Conservation (phyloP, 768 basidiomycete genomes). For the Lactarius akahatsu region DNA sequence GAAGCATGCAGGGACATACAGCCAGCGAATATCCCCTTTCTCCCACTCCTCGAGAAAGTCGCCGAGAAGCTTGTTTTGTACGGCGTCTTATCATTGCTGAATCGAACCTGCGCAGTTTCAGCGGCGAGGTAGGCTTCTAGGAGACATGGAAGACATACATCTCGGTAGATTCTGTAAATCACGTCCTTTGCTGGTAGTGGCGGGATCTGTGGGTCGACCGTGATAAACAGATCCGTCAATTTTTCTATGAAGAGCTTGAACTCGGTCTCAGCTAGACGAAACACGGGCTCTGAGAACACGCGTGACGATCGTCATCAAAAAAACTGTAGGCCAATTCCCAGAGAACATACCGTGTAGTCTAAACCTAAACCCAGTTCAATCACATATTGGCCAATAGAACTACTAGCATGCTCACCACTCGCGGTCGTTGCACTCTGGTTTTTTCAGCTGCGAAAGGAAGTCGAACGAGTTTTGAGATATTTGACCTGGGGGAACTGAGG, state of each 20-base stretch:
- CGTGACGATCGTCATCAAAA: not conserved
- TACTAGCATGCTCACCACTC: slow-evolving; percentile 55
- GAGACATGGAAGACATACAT: slow-evolving; percentile 48
- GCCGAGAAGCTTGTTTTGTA: slow-evolving; percentile 85
- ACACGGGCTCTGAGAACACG: slow-evolving; percentile 61
- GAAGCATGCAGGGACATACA: slow-evolving; percentile 51
- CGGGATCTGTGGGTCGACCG: slow-evolving; percentile 81
- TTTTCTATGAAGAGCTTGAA: slow-evolving; percentile 82
- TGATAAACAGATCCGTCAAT: slow-evolving; percentile 64
- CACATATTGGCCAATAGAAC: not conserved
- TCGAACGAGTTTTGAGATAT: slow-evolving; percentile 84
- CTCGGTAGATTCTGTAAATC: slow-evolving; percentile 90
- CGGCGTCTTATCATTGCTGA: slow-evolving; percentile 93
- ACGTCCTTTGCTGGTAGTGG: slow-evolving; percentile 89
- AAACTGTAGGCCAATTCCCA: not conserved
- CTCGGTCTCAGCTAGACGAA: slow-evolving; percentile 80
- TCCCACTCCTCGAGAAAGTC: slow-evolving; percentile 83
- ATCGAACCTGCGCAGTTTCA: slow-evolving; percentile 59
- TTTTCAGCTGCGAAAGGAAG: slow-evolving; percentile 67
- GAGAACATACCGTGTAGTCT: slow-evolving; percentile 61
- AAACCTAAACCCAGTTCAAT: slow-evolving; percentile 54
- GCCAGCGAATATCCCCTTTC: slow-evolving; percentile 86
- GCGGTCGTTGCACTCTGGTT: slow-evolving; percentile 80
- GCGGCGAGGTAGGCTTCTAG: not conserved
- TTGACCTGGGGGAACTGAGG: slow-evolving; percentile 74